These are phyloP conservation scores for Rhodotorula babjevae DNA, from an alignment of 768 basidiomycete species.

Conservation along the genomic window DNA sequence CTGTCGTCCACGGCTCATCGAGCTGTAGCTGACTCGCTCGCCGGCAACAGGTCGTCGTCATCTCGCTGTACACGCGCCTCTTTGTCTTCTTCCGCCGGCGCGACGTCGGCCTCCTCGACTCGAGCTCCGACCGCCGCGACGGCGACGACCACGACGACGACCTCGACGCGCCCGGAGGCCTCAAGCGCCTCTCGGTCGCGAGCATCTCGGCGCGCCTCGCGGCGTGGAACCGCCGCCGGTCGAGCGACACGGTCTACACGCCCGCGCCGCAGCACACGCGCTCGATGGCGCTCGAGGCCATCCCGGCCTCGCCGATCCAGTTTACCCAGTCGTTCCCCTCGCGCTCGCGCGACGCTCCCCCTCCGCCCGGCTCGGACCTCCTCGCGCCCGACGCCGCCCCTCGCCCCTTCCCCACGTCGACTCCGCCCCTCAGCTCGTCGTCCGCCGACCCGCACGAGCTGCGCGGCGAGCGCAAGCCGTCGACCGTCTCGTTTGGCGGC, in stretches of 20 bases:
- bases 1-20: too few species aligned
- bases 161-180: neutral
- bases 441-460: neutral
- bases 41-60: slow-evolving; percentile 4
- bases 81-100: slow-evolving; percentile 30
- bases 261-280: neutral
- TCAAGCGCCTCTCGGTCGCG: slow-evolving; percentile 15
- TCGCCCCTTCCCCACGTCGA: neutral
- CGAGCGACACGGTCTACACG: neutral
- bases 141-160: neutral
- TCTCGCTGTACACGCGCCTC: slow-evolving; percentile 29
- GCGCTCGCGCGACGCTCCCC: neutral
- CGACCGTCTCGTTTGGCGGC: slow-evolving; percentile 1
- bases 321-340: neutral
- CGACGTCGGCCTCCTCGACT: slow-evolving; percentile 17
- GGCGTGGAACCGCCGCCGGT: slow-evolving; percentile 8
- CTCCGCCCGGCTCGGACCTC: too few species aligned
- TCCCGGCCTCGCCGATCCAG: slow-evolving; percentile 3
- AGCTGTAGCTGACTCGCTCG: too few species aligned
- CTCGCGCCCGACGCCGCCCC: too few species aligned
- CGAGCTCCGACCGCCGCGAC: neutral
- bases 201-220: slow-evolving; percentile 2
- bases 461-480: neutral
- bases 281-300: neutral
- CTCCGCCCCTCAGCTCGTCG: too few species aligned